phyloP scores from a whole-genome alignment of 768 basidiomycete species.

The Pisolithus albus region DNA sequence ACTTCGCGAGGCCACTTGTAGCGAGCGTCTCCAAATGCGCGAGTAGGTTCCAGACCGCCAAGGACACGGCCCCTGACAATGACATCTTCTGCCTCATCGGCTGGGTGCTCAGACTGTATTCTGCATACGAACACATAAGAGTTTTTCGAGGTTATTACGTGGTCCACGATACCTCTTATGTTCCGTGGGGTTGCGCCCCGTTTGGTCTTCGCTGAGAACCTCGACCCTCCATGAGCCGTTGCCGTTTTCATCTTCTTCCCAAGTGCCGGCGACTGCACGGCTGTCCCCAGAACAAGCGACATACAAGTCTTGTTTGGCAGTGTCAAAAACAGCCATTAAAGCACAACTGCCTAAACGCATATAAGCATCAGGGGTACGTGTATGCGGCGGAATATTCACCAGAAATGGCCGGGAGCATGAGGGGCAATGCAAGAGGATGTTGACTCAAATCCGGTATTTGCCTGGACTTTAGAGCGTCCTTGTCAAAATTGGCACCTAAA shows the following conservation, averaged over 20 bases:
- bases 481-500: slow-evolving; percentile 51
- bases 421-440: slow-evolving; percentile 61
- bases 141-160: slow-evolving; percentile 1
- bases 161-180: slow-evolving; percentile 55
- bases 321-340: slow-evolving; percentile 81
- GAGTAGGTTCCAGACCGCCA: slow-evolving; percentile 80
- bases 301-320: slow-evolving; percentile 73
- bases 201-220: slow-evolving; percentile 94
- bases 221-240: slow-evolving; percentile 84
- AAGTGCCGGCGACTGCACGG: slow-evolving; percentile 91
- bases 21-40: slow-evolving; percentile 83
- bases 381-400: slow-evolving; percentile 34
- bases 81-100: slow-evolving; percentile 64
- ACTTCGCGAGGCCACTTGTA: slow-evolving; percentile 81
- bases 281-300: slow-evolving; percentile 92
- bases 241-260: slow-evolving; percentile 61
- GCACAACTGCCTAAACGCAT: slow-evolving; percentile 73
- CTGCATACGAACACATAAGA: slow-evolving; percentile 30
- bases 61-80: slow-evolving; percentile 77
- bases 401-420: slow-evolving; percentile 80
- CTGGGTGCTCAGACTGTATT: slow-evolving; percentile 77
- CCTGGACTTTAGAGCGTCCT: slow-evolving; percentile 44
- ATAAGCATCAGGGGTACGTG: slow-evolving; percentile 8
- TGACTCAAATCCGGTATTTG: slow-evolving; percentile 58
- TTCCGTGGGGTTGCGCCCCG: slow-evolving; percentile 85